Evolutionary conservation across 352 stramenopile genomes (phyloP), one percentile per base, ranked within the genome.

Genomic region (Phytophthora macrochlamydospora): DNA sequence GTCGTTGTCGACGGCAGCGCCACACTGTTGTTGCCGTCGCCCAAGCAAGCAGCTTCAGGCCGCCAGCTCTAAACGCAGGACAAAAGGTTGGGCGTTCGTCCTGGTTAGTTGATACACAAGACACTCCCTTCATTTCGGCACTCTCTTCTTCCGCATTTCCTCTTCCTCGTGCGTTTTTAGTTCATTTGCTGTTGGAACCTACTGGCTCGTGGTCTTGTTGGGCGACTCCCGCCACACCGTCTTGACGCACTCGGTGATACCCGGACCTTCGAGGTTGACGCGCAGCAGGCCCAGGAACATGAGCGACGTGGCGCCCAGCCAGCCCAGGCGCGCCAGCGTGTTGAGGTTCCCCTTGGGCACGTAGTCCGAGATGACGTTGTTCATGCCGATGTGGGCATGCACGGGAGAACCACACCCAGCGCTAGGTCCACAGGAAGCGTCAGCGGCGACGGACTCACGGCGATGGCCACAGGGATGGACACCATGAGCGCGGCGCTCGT

Each of bases 281-380:
- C 85, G 91, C 63, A 96, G 45, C 52, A 97, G 71, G 46, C 90
- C 90, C 48, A 96, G 59, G 57, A 93, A 81, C 76, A 93, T 90
- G 63, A 96, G 66, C 45, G 79, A 83, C 11, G 88, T 95, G 60
- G 83, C 82, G 35, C 80, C 88, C 48, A 97, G 71, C 75, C 84
- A 83, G 50, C 69, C 81, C 42, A 93, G 58, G 66, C 90, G 86
- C 51, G 65, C 75, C 7, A 92, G 69, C 59, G 80, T 84, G 50
- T 75, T 69, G 53, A 65, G 44, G n/a, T 63, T 59, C 18, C 18
- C 18, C 74, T 97, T 97, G 31, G 95, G 93, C 63, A 97, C 91
- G 75, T 98, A 98, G 79, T 98, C 95, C 37, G 90, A 96, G 51
- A 94, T 90, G 58, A 98, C 93, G 71, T 96, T 92, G 83, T 98